Evolutionary conservation across 2,329 filamentous ascomycete genomes (phyloP), one percentile per base, ranked within the genome.

Genomic region (Hymenoscyphus scutula): DNA sequence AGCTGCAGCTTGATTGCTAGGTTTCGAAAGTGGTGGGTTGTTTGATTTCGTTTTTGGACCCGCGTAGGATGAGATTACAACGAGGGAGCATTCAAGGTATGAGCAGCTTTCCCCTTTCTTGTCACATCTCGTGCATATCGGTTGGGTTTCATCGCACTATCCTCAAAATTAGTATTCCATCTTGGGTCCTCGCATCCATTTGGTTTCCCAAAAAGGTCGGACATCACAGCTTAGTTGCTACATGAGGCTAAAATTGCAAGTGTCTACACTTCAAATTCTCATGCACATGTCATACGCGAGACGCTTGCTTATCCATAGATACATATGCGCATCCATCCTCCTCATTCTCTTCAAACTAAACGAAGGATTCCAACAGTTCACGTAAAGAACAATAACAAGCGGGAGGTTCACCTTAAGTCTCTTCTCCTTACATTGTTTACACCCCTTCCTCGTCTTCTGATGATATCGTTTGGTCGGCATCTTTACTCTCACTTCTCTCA

Each of bases 391-490:
- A 27, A 27, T 30, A 7, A 2, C 7, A 41, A 17, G 38, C n/a
- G 5, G 11, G 23, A 48, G 19, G 25, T 57, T 15, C 30, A 58
- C 64, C 59, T 67, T 67, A 23, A 56, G 62, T 51, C 64, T 64
- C n/a, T 45, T 48, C 32, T 56, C 15, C 34, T 66, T 66, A 53
- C 64, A 67, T 29, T 66, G 62, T 32, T 10, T 38, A 53, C 65
- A 67, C 17, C 65, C 65, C 53, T 27, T 61, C 19, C 65, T 60
- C 1, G 65, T 54, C 53, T 66, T 67, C 11, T 54, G 34, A 54
- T 67, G 64, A 23, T 56, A 56, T 7, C 64, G 59, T 55, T 59
- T 60, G 7, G 54, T 58, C 13, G 58, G 23, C 63, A 64, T 66
- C 17, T 48, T 53, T 27, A 17, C n/a, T n/a, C n/a, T n/a, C n/a